Percentiles rank a stretch among this genome's conserved stretches.
Conservation (phyloP, 2,329 filamentous ascomycete species). For the Knufia petricola region DNA sequence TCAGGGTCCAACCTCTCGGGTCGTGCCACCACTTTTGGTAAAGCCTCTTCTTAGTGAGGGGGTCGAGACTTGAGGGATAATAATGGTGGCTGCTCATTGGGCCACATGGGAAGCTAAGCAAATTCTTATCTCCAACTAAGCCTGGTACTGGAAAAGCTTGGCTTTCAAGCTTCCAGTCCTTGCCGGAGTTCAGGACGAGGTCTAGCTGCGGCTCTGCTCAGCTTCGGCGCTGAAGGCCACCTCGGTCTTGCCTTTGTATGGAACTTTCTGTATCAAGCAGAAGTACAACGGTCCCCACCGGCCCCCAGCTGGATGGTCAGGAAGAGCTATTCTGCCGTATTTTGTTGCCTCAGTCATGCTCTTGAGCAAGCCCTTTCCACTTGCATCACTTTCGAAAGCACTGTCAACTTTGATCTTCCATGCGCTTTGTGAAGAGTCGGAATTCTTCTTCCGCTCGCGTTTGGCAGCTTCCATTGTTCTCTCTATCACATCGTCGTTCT, state of each 20-base stretch:
- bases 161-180: not conserved
- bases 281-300: conserved; percentile 8
- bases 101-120: not conserved
- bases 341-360: conserved; percentile 5
- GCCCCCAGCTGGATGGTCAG: conserved; percentile 3
- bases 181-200: not conserved
- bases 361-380: not conserved
- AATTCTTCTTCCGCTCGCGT: not conserved
- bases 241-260: not conserved
- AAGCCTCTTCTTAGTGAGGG: not conserved
- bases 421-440: not conserved
- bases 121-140: not conserved
- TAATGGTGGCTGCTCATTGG: no score
- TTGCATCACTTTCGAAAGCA: not conserved
- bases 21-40: not conserved
- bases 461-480: conserved; percentile 1
- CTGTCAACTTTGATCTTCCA: conserved; percentile 5
- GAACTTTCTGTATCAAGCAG: conserved; percentile 3
- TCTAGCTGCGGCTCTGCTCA: not conserved
- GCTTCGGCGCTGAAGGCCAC: not conserved
- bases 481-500: conserved; percentile 14
- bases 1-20: not conserved
- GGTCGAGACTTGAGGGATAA: conserved; percentile 1
- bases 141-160: not conserved
- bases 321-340: conserved; percentile 5